A percentile compares a stretch with the other conserved stretches of the same genome.
These are phyloP conservation scores for Stagonosporopsis chrysanthemi DNA, from an alignment of 2,329 filamentous ascomycete species.

Conservation along the genomic window DNA sequence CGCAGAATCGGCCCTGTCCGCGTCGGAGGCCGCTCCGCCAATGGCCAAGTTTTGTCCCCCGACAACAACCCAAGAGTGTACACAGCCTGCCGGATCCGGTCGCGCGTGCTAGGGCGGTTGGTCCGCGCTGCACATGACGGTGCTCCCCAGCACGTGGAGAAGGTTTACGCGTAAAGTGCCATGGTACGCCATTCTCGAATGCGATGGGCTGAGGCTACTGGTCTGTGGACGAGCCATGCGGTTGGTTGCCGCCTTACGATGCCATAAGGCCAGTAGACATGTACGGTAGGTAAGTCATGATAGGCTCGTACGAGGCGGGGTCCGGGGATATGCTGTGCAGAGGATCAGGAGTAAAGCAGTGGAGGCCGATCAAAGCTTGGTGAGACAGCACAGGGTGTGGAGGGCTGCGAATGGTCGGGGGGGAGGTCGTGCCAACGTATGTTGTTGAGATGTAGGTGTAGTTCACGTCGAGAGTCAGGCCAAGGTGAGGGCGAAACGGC, in stretches of 20 bases:
- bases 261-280: too few species aligned
- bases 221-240: too few species aligned
- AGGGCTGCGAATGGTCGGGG: background rate
- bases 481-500: conserved; percentile 3
- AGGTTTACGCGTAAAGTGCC: conserved; percentile 3
- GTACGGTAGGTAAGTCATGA: too few species aligned
- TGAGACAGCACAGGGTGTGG: conserved; percentile 9
- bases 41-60: background rate
- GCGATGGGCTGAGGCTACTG: too few species aligned
- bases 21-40: conserved; percentile 7
- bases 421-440: background rate
- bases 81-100: conserved; percentile 4
- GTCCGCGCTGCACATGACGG: conserved; percentile 7
- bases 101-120: background rate
- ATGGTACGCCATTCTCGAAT: background rate
- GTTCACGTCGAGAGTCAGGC: background rate
- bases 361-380: conserved; percentile 14
- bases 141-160: conserved; percentile 6
- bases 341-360: conserved; percentile 1
- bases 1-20: conserved; percentile 4
- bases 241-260: too few species aligned
- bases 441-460: background rate
- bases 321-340: background rate
- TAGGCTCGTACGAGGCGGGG: background rate
- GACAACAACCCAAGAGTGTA: too few species aligned